Base-by-base conservation (phyloP, 768 basidiomycete species). In the Hygrophorus pudorinus region DNA sequence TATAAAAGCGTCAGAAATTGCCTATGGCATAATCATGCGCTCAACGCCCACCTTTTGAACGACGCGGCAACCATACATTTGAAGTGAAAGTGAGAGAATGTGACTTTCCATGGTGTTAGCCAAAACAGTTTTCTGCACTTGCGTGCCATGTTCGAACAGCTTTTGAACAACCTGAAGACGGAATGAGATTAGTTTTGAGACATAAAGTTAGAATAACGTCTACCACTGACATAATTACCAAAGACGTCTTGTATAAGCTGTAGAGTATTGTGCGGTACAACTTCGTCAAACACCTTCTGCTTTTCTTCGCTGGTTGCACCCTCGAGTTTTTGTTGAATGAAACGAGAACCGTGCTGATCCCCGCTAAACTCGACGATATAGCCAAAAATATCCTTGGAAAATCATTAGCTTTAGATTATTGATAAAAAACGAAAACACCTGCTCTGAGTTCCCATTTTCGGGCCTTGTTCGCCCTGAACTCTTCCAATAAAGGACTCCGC, bases 311-410 rank as follows among this genome's bases (percentile, higher is more conserved):
- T 70, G n/a, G 76, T 71, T 4, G 89, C 84, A 2, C 64, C 67
- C 58, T 86, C 81, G 33, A 97, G 70, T 56, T 85, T 83, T 53
- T 85, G 80, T 59, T 98, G 94, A 48, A 99, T 92, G 62, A 97
- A 91, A 7, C 94, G 79, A n/a, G 92, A 96, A n/a, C 92, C 94
- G 50, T 93, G 86, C 58, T 96, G 93, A 62, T 98, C 94, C 11
- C 79, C 78, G 46, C 87, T 83, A 59, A 99, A 99, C 61, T 97
- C 94, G 32, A 87, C 81, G 44, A 94, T 62, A 59, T 85, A 76
- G 6, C 88, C 88, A 36, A 73, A 71, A 50, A 99, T 81, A 54
- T 94, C 90, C 94, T 97, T 53, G 9, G 36, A 39, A 51, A 40
- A 17, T 4, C 13, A 44, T 56, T 27, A 21, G 31, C 20, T 29